A percentile compares a stretch with the other conserved stretches of the same genome.
Evolutionary conservation across 768 basidiomycete species (phyloP).

Genomic region (Mycena leptocephala): DNA sequence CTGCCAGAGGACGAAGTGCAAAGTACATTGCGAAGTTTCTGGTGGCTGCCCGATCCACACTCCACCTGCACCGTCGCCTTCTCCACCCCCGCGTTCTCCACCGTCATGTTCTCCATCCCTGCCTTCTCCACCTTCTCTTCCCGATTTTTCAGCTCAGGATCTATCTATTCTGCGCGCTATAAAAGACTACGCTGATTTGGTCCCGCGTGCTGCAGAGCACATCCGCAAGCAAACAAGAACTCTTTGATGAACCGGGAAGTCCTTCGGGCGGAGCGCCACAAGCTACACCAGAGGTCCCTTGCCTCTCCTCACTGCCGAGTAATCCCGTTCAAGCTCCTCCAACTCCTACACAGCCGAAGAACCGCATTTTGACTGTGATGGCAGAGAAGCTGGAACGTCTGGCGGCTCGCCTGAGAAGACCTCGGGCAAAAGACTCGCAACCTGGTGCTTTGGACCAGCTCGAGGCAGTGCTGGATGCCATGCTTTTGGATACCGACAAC

Average conservation of each 20-base stretch:
- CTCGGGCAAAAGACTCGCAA: not conserved
- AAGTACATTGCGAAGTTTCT: too few relatives aligned
- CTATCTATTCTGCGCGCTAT: too few relatives aligned
- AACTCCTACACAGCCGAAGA: not conserved
- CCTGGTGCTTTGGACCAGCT: not conserved
- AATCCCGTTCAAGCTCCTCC: not conserved
- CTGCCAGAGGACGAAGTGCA: too few relatives aligned
- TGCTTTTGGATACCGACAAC: conserved; percentile 9
- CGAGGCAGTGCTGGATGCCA: not conserved
- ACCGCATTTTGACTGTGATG: not conserved
- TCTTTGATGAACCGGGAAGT: conserved; percentile 1
- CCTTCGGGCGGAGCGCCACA: not conserved
- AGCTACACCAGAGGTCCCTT: not conserved
- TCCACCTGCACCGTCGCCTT: too few relatives aligned
- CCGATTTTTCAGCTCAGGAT: too few relatives aligned
- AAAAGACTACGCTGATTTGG: too few relatives aligned
- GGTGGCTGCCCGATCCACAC: too few relatives aligned
- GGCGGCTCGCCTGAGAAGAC: not conserved
- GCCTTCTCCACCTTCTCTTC: too few relatives aligned
- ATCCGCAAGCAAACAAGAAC: too few relatives aligned
- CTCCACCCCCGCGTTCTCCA: too few relatives aligned
- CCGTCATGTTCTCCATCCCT: too few relatives aligned
- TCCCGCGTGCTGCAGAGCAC: too few relatives aligned
- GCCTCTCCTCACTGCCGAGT: not conserved
- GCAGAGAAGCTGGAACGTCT: conserved; percentile 3